Evolutionary conservation across 306 rosid species (phyloP), one percentile per base, ranked within the genome.

Genomic region (Gillenia trifoliata): DNA sequence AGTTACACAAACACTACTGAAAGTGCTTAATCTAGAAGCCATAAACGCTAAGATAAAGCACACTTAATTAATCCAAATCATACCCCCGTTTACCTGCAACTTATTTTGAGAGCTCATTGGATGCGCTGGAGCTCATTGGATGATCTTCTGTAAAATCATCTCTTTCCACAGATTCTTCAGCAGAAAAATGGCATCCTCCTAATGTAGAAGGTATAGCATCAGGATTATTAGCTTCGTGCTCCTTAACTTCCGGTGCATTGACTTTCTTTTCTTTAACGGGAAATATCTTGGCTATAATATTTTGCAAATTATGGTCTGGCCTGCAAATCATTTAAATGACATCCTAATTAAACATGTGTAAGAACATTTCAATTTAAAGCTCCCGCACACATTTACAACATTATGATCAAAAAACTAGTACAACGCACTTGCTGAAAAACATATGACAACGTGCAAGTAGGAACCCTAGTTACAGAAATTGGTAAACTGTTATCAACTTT

Each of bases 251-350:
- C 20, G 88, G 91, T 52, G 88, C 86, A 73, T 74, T 43, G 45
- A 86, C 62, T 76, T 90, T 92, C 80, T 82, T 84, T 76, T 84
- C 68, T 73, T 76, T 87, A 15, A 78, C 75, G 71, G 99, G 99
- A 87, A 94, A 94, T 55, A 92, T 75, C 84, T 90, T 94, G 65
- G 89, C 85, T 80, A 93, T 91, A 62, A 94, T 86, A 79, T 94
- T 96, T 90, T 94, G 99, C 83, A 94, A 76, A 87, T 92, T 94
- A 84, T 90, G 96, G 86, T 94, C 99, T 56, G 96, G 96, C 95
- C 97, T 94, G 95, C 77, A 81, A 34, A 82, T 56, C 65, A 79
- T 76, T 60, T 45, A 1, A 74, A 62, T 57, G 68, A 33, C 64
- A 76, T 52, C 68, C 59, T 69, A 34, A 45, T 45, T 45, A 13